phyloP scores from a whole-genome alignment of 2,329 filamentous ascomycete species.

The Claviceps sp. region DNA sequence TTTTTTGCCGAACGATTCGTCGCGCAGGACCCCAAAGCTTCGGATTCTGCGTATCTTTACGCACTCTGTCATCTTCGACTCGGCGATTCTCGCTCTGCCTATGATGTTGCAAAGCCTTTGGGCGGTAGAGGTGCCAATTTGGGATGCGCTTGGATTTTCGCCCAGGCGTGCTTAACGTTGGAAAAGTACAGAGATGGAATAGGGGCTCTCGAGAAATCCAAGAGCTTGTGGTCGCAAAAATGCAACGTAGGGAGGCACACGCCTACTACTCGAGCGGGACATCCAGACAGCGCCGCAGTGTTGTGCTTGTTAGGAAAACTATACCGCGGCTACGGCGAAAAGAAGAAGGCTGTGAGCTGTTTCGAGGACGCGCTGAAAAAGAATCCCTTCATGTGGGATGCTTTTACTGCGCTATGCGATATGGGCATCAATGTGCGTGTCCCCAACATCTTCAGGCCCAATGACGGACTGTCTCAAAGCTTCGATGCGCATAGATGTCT shows the following conservation, averaged over 20 bases:
- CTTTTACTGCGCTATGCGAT: conserved; percentile 79
- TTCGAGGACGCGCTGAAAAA: conserved; percentile 80
- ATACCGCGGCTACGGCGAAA: conserved; percentile 68
- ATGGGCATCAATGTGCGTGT: conserved; percentile 71
- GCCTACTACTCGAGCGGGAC: conserved; percentile 56
- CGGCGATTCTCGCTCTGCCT: conserved; percentile 73
- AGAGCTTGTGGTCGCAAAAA: conserved; percentile 59
- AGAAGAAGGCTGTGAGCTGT: conserved; percentile 69
- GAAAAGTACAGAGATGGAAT: conserved; percentile 73
- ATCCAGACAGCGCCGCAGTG: conserved; percentile 76
- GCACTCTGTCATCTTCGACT: conserved; percentile 74
- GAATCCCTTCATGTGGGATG: conserved; percentile 98
- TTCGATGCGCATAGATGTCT: conserved; percentile 25
- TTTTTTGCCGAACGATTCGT: conserved; percentile 83
- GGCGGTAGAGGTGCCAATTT: conserved; percentile 62
- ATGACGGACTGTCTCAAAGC: conserved; percentile 35
- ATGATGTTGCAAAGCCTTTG: conserved; percentile 62
- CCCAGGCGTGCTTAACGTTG: conserved; percentile 71
- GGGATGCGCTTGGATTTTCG: conserved; percentile 83
- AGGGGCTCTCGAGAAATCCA: conserved; percentile 68
- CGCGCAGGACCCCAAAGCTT: conserved; percentile 68
- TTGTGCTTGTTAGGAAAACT: conserved; percentile 76
- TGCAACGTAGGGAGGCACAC: conserved; percentile 75
- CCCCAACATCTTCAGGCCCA: conserved; percentile 74
- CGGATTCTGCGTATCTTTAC: conserved; percentile 71